These are phyloP conservation scores for Rubia occidens DNA, from an alignment of 305 asterid genomes.

Conservation along the genomic window DNA sequence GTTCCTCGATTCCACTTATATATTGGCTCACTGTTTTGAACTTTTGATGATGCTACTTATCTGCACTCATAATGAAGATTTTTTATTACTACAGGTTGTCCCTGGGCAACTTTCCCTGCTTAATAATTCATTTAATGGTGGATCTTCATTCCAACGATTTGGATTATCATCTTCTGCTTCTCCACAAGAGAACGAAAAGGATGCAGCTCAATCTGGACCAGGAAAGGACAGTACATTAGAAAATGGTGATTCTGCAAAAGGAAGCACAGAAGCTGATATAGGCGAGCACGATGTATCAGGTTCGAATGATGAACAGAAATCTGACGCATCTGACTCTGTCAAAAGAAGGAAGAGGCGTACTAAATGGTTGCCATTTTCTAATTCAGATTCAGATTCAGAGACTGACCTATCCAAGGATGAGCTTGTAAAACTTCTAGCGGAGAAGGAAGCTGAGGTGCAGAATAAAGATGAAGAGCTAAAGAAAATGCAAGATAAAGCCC, in stretches of 20 bases:
- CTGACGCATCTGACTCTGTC: constrained; percentile 20
- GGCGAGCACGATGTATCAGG: constrained; percentile 48
- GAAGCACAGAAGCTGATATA: constrained; percentile 25
- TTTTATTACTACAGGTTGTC: constrained; percentile 25
- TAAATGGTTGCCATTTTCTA: constrained; percentile 36
- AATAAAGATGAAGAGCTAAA: constrained; percentile 56
- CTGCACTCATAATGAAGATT: not conserved
- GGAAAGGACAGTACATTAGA: constrained; percentile 24
- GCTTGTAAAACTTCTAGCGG: constrained; percentile 60
- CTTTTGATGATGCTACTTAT: not conserved
- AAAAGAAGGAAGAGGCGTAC: constrained; percentile 27
- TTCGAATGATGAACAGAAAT: constrained; percentile 22
- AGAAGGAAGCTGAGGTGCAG: constrained; percentile 53
- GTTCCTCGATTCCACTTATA: not conserved
- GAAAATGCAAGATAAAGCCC: constrained; percentile 64
- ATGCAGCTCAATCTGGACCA: constrained; percentile 30
- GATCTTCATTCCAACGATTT: constrained; percentile 39
- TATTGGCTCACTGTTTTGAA: not conserved
- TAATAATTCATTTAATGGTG: constrained; percentile 31
- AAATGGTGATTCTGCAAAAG: constrained; percentile 21
- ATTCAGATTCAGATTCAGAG: constrained; percentile 52
- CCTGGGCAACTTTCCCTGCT: constrained; percentile 35
- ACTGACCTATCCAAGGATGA: constrained; percentile 67
- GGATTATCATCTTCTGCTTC: constrained; percentile 66
- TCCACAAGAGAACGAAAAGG: constrained; percentile 43